Base-by-base conservation (phyloP, 805 yeast genomes). In the Ogataea parapolymorpha region DNA sequence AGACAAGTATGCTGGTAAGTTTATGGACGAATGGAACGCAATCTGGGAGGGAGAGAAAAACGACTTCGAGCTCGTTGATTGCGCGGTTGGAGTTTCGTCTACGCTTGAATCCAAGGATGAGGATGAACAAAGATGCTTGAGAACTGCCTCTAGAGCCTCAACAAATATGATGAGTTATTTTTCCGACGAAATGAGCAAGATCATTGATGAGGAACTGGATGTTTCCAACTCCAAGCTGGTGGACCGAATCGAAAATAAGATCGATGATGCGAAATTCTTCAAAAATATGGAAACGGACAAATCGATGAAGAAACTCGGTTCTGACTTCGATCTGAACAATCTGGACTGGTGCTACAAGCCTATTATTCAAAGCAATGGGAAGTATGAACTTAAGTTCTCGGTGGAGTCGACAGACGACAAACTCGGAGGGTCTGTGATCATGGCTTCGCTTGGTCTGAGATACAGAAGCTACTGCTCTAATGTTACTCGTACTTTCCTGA, bases 341-440 rank as follows among this genome's bases (percentile, higher is more conserved):
- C 66, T 91, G 15, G 98, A 91, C 61, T 91, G 97, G 96, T 85
- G 95, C 50, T 88, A 86, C 62, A 79, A 89, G 41, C 97, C 98
- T 22, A 85, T 89, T 38, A 75, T 89, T 39, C 95, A 88, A 66
- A 83, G 95, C 52, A 95, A 95, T 40, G 88, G 87, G 26, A 79
- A 80, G 41, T 90, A 80, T 57, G 95, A 89, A 62, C 70, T 90
- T 56, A 81, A 75, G 54, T 90, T 95, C 31, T 80, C 91, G 42
- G 95, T 95, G 1, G 77, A 80, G 42, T 82, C 95, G 1, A 77
- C 78, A 38, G 74, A 78, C 45, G 76, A 77, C 32, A 77, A 75
- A 50, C 68, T 84, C 37, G 83, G 86, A 7, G 76, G 77, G 12
- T 91, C 95, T 17, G 88, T 85, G 26, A 89, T 91, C 37, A 65